phyloP scores from a whole-genome alignment of 2,329 filamentous ascomycete genomes.

The Epichloe baconii region DNA sequence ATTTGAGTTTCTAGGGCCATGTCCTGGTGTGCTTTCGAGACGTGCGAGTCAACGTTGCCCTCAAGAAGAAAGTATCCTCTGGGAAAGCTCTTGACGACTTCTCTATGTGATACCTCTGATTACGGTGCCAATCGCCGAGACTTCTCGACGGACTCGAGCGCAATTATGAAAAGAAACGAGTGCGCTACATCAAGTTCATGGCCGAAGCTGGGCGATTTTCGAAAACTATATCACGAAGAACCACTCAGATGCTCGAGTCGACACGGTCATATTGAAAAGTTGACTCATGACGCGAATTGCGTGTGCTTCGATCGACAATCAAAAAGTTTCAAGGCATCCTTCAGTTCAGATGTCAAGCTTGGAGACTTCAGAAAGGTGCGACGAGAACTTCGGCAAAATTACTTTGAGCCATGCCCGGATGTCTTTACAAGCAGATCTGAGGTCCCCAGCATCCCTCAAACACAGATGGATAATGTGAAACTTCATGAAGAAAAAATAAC shows the following conservation, averaged over 20 bases:
- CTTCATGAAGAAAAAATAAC: not conserved
- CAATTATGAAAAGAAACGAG: not conserved
- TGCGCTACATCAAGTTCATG: not conserved
- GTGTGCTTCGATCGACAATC: too few relatives aligned
- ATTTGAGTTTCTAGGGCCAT: not conserved
- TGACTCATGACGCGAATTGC: not conserved
- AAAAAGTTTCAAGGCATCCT: not conserved
- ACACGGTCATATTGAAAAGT: not conserved
- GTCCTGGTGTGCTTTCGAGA: not conserved
- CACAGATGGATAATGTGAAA: not conserved
- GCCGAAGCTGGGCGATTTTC: conserved; percentile 6
- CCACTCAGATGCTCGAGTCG: not conserved
- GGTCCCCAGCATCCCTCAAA: not conserved
- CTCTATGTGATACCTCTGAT: not conserved
- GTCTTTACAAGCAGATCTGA: not conserved
- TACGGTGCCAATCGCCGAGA: not conserved
- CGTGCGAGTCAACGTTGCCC: not conserved
- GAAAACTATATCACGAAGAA: not conserved
- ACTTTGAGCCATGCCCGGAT: not conserved
- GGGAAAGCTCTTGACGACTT: not conserved
- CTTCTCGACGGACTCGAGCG: not conserved
- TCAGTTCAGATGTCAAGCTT: not conserved
- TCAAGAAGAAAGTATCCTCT: not conserved
- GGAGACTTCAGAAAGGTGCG: conserved; percentile 3
- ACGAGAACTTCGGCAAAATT: not conserved